Base-by-base conservation (phyloP, 192 early-diverging fungal genomes). In the Oehlia diaphana region DNA sequence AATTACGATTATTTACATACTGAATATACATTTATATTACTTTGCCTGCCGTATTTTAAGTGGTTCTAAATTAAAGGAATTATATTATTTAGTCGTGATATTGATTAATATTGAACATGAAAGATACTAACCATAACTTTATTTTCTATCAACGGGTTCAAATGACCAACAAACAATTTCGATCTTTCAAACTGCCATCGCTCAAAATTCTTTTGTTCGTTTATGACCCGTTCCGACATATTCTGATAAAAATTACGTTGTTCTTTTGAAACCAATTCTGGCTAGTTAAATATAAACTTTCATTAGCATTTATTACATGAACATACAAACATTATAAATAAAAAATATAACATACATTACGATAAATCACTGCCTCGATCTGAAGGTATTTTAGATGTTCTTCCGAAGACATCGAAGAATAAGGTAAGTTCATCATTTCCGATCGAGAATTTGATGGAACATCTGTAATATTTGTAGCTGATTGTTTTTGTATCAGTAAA, bases 101-200 rank as follows among this genome's bases (percentile, higher is more conserved):
- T 8, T 10, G 6, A 76, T 16, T 23, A 64, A 44, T 28, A 1
- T n/a, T 39, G 26, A 65, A 23, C 13, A 62, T 39, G 28, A 12
- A 13, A 8, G n/a, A 16, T 31, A 67, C 33, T 35, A 21, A 77
- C 76, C 76, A 66, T 63, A 19, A 79, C 42, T 23, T 49, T n/a
- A 9, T 70, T 39, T 13, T 33, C 44, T n/a, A 79, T 71, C 13
- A 14, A 3, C 26, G 71, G 35, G 63, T 79, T 39, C 28, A 79
- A 70, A 49, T 37, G 39, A 9, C 19, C 4, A 23, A 79, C 7
- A 58, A 67, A 21, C 10, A 19, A 28, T 58, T 58, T 66, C 16
- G 63, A 21, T 33, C 77, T 68, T 50, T 70, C 31, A 70, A 70
- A 79, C 19, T 26, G 44, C 77, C 77, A 79, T 42, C 61, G n/a